A percentile compares a stretch with the other conserved stretches of the same genome.
Conservation (phyloP, 2,329 filamentous ascomycete species). For the Paracoccidioides brasiliensis region DNA sequence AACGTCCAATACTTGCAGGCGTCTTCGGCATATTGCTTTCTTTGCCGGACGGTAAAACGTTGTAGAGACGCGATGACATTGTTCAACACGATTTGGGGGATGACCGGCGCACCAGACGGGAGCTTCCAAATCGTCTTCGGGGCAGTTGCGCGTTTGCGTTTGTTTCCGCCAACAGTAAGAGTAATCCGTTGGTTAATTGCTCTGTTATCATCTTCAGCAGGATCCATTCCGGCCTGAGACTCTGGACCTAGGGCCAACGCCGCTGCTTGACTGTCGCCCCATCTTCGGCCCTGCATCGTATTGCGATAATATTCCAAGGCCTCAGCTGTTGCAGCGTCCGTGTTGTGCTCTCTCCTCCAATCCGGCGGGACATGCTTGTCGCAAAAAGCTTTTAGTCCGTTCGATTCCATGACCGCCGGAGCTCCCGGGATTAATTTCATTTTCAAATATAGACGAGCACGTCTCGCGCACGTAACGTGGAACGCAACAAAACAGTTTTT, state of each 20-base stretch:
- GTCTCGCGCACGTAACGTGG: conserved; percentile 87
- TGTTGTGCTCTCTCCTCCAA: conserved; percentile 75
- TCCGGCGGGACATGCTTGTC: conserved; percentile 88
- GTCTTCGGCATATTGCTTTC: conserved; percentile 85
- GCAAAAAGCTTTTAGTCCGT: conserved; percentile 84
- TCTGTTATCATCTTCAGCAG: conserved; percentile 32
- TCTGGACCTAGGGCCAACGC: conserved; percentile 71
- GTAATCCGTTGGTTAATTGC: conserved; percentile 37
- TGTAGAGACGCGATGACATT: conserved; percentile 72
- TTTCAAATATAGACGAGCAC: conserved; percentile 75
- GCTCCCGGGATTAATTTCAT: conserved; percentile 89
- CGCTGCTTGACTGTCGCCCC: conserved; percentile 80
- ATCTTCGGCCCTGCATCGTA: conserved; percentile 76
- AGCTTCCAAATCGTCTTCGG: conserved; percentile 74
- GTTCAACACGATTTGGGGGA: conserved; percentile 77
- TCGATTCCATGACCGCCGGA: conserved; percentile 63
- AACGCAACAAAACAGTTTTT: conserved; percentile 96
- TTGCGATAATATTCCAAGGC: conserved; percentile 82
- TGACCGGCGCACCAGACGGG: conserved; percentile 86
- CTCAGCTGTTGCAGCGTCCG: conserved; percentile 64
- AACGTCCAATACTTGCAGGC: conserved; percentile 96
- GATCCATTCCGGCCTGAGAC: conserved; percentile 41
- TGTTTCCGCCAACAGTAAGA: conserved; percentile 42
- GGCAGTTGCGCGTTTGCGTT: conserved; percentile 41
- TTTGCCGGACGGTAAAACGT: conserved; percentile 70